These are phyloP conservation scores for Xylaria castorea DNA, from an alignment of 495 filamentous ascomycete genomes.

Conservation along the genomic window DNA sequence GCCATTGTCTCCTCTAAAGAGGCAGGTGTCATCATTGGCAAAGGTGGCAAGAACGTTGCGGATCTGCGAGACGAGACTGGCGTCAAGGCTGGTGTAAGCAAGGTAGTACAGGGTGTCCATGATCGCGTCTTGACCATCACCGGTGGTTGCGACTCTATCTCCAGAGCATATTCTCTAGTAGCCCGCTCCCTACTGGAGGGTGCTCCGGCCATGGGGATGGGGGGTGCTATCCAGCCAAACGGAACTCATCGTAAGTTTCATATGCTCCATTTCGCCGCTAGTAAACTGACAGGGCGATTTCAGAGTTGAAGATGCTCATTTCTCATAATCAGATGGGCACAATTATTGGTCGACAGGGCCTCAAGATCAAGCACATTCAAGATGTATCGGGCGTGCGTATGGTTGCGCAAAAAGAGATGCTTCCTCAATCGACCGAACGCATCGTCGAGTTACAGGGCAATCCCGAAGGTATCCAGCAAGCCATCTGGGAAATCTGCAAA, in stretches of 20 bases:
- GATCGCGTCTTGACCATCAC: slow-evolving; percentile 96
- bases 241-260: slow-evolving; percentile 88
- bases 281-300: slow-evolving; percentile 32
- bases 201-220: slow-evolving; percentile 94
- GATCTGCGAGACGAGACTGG: slow-evolving; percentile 96
- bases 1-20: slow-evolving; percentile 99
- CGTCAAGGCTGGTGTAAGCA: slow-evolving; percentile 97
- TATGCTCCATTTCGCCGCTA: slow-evolving; percentile 7
- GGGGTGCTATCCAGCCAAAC: slow-evolving; percentile 79
- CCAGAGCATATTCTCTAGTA: slow-evolving; percentile 91
- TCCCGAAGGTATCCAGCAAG: slow-evolving; percentile 91
- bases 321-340: slow-evolving; percentile 99
- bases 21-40: slow-evolving; percentile 97
- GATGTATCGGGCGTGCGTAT: slow-evolving; percentile 96
- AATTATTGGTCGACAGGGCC: slow-evolving; percentile 93
- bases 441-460: slow-evolving; percentile 96
- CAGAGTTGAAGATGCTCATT: slow-evolving; percentile 95
- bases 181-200: slow-evolving; percentile 90
- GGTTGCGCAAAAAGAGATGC: slow-evolving; percentile 99
- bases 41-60: slow-evolving; percentile 97
- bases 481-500: slow-evolving; percentile 98
- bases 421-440: slow-evolving; percentile 98
- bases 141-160: slow-evolving; percentile 81
- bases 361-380: slow-evolving; percentile 99
- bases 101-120: slow-evolving; percentile 95